These are phyloP conservation scores for Lentinula lateritia DNA, from an alignment of 768 basidiomycete genomes.

Conservation along the genomic window DNA sequence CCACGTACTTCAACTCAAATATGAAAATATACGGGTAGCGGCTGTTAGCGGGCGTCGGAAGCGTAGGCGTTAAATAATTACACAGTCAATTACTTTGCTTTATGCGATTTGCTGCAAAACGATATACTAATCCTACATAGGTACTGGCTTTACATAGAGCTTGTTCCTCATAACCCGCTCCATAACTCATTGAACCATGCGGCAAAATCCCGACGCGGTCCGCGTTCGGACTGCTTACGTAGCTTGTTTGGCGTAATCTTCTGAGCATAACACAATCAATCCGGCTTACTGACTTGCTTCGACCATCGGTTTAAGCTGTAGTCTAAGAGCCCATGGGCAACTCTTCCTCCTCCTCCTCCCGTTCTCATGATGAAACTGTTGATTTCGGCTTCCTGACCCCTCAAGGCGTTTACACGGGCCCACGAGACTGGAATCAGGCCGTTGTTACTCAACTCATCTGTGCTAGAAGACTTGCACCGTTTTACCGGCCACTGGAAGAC, in stretches of 20 bases:
- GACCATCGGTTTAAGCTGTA: neutral
- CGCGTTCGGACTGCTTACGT: neutral
- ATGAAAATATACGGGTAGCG: no score
- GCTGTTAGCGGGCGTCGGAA: no score
- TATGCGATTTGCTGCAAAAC: no score
- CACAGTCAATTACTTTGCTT: no score
- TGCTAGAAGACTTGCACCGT: constrained; percentile 86
- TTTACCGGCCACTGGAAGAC: constrained; percentile 94
- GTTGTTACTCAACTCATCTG: constrained; percentile 85
- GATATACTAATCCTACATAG: no score
- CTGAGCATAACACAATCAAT: neutral
- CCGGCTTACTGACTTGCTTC: neutral
- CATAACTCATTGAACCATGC: no score
- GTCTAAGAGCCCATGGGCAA: constrained; percentile 60
- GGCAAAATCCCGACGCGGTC: no score
- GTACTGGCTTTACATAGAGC: no score
- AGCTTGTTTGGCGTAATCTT: neutral
- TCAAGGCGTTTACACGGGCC: constrained; percentile 81
- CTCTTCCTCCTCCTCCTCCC: constrained; percentile 71
- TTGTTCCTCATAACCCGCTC: no score
- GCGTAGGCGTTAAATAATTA: no score
- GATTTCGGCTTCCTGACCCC: constrained; percentile 80
- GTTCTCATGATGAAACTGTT: constrained; percentile 78
- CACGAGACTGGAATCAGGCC: constrained; percentile 85
- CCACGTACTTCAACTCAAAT: neutral